Evolutionary conservation across 768 basidiomycete species (phyloP), one percentile per base, ranked within the genome.

Genomic region (Megacollybia marginata): DNA sequence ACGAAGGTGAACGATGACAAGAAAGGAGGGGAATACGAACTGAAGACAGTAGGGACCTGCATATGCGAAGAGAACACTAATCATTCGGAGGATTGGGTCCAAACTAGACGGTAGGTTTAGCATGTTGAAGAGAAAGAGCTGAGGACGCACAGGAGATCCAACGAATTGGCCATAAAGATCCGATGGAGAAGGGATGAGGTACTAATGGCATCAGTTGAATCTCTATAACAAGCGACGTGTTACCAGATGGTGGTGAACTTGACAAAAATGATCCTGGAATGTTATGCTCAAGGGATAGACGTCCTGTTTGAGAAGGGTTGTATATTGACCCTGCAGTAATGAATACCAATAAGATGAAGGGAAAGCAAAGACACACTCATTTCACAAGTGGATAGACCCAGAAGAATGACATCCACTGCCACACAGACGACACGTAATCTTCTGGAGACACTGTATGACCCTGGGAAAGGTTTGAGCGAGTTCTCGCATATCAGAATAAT

Each of bases 21-120:
- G 23, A 28, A 28, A 6, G 8, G 38, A 40, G 1, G 9, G 38
- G 38, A 36, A 43, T 4, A 65, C 74, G 49, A 44, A 81, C 79
- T 88, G 91, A 42, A 96, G 73, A 69, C 93, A 92, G 69, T 83
- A 92, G 6, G 92, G 92, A 0, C 79, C 77, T 0, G 81, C 73
- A 64, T 92, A 95, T 56, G 85, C 85, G 67, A 91, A 85, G 0
- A 77, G 31, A 32, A 92, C 82, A 55, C 82, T 82, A 49, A 83
- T 59, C 51, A 83, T 66, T 0, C 90, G 89, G 40, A 92, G 67
- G 2, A 56, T 13, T 52, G 84, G 81, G 59, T 92, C 91, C 42
- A 89, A 52, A 28, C 78, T 80, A 40, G 38, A 47, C 47, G 44
- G 45, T 42, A 38, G 33, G 3, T 23, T 40, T 31, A 20, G 5